Evolutionary conservation across 169 alveolate species (phyloP).

Genomic region (Eimeria sp.): DNA sequence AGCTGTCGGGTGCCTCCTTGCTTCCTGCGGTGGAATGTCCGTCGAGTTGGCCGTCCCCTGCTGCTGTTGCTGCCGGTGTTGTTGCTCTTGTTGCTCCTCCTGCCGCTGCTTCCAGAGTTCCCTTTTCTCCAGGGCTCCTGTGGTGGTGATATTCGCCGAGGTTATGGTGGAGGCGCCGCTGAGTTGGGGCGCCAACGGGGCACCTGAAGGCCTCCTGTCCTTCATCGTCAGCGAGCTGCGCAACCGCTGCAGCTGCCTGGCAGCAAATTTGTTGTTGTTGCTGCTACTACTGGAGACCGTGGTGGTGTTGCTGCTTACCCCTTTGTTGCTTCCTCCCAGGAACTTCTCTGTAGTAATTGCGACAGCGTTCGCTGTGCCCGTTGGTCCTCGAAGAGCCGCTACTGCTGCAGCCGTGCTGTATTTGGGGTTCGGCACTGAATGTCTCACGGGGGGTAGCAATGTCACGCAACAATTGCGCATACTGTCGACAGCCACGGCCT

Average conservation of each 20-base stretch:
- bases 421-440: neutral
- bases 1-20: conserved; percentile 8
- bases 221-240: conserved; percentile 40
- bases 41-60: neutral
- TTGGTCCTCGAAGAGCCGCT: conserved; percentile 16
- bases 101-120: neutral
- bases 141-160: neutral
- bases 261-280: conserved; percentile 46
- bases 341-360: conserved; percentile 29
- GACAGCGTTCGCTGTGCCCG: neutral
- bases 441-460: conserved; percentile 72
- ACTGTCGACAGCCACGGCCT: conserved; percentile 75
- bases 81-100: conserved; percentile 6
- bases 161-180: neutral
- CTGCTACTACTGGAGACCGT: conserved; percentile 11
- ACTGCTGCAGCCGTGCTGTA: conserved; percentile 49
- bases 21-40: neutral
- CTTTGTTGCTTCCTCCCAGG: conserved; percentile 47
- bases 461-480: conserved; percentile 81
- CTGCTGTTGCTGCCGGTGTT: neutral
- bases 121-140: neutral
- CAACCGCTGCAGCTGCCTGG: conserved; percentile 67
- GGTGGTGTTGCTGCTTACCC: neutral
- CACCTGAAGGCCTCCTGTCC: conserved; percentile 54
- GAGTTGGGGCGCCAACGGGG: neutral